phyloP scores from a whole-genome alignment of 2,329 filamentous ascomycete species.

The Fusarium secorum region DNA sequence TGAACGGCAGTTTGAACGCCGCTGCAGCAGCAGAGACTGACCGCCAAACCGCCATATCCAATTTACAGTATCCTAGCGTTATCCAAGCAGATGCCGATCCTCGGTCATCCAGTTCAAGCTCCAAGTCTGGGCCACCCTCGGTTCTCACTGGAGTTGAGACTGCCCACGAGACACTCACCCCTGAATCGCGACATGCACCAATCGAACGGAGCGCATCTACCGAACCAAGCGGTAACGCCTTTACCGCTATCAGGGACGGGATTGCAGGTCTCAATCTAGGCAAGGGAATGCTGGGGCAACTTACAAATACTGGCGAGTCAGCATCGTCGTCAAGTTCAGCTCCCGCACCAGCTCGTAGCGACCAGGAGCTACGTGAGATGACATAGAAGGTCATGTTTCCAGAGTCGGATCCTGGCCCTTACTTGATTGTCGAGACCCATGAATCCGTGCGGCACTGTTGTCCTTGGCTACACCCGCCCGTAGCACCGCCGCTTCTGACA shows the following conservation, averaged over 20 bases:
- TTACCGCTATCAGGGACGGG: constrained; percentile 58
- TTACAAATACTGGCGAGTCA: constrained; percentile 41
- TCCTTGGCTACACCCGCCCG: background rate
- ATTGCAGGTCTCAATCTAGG: constrained; percentile 58
- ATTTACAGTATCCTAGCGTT: constrained; percentile 44
- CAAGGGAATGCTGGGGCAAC: constrained; percentile 53
- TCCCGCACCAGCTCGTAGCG: constrained; percentile 41
- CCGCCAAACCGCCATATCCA: constrained; percentile 48
- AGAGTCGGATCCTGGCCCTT: constrained; percentile 43
- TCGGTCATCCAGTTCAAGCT: constrained; percentile 43
- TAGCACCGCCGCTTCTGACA: constrained; percentile 10
- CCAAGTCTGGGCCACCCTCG: constrained; percentile 56
- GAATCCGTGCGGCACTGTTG: constrained; percentile 35
- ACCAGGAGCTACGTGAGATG: constrained; percentile 57
- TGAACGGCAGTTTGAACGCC: constrained; percentile 76
- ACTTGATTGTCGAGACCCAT: constrained; percentile 45
- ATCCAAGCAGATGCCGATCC: constrained; percentile 40
- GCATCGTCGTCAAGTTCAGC: constrained; percentile 23
- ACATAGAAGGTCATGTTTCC: constrained; percentile 54
- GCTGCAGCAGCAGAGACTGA: constrained; percentile 60
- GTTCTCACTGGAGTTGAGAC: constrained; percentile 68
- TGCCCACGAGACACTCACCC: constrained; percentile 60
- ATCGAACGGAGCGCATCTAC: constrained; percentile 56
- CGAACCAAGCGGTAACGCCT: constrained; percentile 52
- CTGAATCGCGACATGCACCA: constrained; percentile 46